Evolutionary conservation across 108 stramenopile species (phyloP).

Genomic region (Mediolabrus comicus): DNA sequence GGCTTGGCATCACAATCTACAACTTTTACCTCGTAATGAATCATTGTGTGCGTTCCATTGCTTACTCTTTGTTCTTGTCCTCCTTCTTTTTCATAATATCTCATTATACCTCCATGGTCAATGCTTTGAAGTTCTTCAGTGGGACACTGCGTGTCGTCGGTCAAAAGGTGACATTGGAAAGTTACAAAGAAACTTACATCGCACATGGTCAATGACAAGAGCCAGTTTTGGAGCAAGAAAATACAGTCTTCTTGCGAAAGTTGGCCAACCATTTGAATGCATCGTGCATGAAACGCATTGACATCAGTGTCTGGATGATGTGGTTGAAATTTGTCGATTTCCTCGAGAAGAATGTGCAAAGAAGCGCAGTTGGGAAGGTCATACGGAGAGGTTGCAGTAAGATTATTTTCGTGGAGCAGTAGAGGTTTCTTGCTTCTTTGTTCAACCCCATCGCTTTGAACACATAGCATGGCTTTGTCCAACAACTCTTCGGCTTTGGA

Average conservation of each 20-base stretch:
- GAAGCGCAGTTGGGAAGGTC: constrained; percentile 12
- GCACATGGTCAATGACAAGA: constrained; percentile 65
- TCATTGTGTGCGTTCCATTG: not conserved
- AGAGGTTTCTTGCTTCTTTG: not conserved
- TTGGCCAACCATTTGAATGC: constrained; percentile 19
- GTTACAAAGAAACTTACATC: constrained; percentile 74
- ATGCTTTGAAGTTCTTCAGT: constrained; percentile 8
- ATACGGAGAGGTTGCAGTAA: constrained; percentile 29
- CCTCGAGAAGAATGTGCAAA: constrained; percentile 11
- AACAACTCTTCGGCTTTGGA: constrained; percentile 44
- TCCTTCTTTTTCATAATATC: not conserved
- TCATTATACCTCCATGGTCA: constrained; percentile 13
- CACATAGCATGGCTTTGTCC: constrained; percentile 8
- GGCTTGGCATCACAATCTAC: constrained; percentile 75
- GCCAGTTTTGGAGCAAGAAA: constrained; percentile 68
- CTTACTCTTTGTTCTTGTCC: not conserved
- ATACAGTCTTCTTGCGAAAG: constrained; percentile 47
- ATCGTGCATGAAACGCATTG: constrained; percentile 24
- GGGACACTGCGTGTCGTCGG: not conserved
- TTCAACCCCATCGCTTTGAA: not conserved
- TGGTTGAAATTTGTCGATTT: constrained; percentile 8
- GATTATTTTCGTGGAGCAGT: not conserved
- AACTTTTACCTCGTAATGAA: constrained; percentile 52
- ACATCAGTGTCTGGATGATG: constrained; percentile 11
- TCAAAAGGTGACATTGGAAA: constrained; percentile 1